Conservation (phyloP, 768 basidiomycete species). For the Baorangia bicolor region DNA sequence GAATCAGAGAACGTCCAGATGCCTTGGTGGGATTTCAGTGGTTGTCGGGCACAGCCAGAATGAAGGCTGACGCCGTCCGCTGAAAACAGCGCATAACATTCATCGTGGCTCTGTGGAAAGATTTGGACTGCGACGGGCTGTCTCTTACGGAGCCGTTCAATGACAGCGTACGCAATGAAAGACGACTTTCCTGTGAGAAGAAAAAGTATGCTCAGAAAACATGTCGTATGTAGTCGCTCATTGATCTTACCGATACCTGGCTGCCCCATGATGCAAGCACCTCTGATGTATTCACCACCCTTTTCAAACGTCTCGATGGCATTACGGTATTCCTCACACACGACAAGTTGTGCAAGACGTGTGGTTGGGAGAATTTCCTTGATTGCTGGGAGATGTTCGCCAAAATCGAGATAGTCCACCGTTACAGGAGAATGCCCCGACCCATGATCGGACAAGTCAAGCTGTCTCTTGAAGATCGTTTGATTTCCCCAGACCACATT, state of each 20-base stretch:
- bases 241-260: slow-evolving; percentile 8
- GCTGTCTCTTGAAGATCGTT: background rate
- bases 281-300: background rate
- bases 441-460: background rate
- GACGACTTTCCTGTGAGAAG: no score
- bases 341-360: background rate
- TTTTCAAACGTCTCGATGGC: background rate
- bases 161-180: background rate
- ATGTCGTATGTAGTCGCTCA: background rate
- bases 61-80: background rate
- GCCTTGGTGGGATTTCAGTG: background rate
- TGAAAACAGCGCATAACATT: slow-evolving; percentile 1
- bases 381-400: background rate
- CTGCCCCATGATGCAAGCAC: no score
- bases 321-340: slow-evolving; percentile 2
- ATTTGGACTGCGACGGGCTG: slow-evolving; percentile 2
- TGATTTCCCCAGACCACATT: slow-evolving; percentile 3
- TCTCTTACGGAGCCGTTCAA: background rate
- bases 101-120: background rate
- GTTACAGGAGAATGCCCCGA: background rate
- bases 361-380: background rate
- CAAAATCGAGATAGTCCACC: slow-evolving; percentile 3
- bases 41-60: background rate
- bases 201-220: background rate
- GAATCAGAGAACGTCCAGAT: slow-evolving; percentile 8